phyloP scores from a whole-genome alignment of 768 basidiomycete species.

The Lyophyllum semitale region DNA sequence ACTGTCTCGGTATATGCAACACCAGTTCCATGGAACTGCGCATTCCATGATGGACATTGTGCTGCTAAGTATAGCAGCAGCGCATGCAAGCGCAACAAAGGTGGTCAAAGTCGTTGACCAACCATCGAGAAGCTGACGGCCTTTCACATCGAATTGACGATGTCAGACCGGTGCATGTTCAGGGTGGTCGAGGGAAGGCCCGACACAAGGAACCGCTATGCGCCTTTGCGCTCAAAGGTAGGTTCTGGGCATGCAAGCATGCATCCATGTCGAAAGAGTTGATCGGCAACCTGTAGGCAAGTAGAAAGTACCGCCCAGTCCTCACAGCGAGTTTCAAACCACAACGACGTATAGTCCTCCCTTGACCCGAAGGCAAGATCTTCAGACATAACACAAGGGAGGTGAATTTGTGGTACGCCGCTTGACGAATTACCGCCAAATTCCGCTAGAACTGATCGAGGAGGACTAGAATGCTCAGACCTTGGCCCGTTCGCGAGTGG shows the following conservation, averaged over 20 bases:
- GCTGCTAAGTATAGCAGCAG: neutral
- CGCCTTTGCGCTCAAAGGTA: neutral
- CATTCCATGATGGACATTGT: neutral
- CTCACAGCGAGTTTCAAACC: slow-evolving; percentile 61
- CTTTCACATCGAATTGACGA: neutral
- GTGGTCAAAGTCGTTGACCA: neutral
- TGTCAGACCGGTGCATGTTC: neutral
- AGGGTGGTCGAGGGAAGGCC: slow-evolving; percentile 1
- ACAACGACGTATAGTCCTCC: slow-evolving; percentile 32
- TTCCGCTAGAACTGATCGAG: slow-evolving; percentile 64
- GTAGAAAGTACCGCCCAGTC: slow-evolving; percentile 42
- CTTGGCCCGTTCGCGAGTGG: slow-evolving; percentile 75
- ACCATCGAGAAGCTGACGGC: neutral
- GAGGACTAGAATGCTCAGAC: slow-evolving; percentile 75
- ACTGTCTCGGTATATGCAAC: neutral
- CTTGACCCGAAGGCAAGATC: slow-evolving; percentile 38
- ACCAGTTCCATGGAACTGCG: neutral
- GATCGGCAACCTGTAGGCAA: slow-evolving; percentile 1
- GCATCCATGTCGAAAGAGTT: slow-evolving; percentile 17
- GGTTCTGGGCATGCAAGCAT: slow-evolving; percentile 15
- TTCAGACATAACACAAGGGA: slow-evolving; percentile 34
- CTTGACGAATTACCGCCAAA: slow-evolving; percentile 55
- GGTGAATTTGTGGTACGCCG: slow-evolving; percentile 70
- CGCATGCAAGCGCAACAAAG: neutral
- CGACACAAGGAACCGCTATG: slow-evolving; percentile 4